Base-by-base conservation (phyloP, 2,329 filamentous ascomycete species). In the Alternaria panax region DNA sequence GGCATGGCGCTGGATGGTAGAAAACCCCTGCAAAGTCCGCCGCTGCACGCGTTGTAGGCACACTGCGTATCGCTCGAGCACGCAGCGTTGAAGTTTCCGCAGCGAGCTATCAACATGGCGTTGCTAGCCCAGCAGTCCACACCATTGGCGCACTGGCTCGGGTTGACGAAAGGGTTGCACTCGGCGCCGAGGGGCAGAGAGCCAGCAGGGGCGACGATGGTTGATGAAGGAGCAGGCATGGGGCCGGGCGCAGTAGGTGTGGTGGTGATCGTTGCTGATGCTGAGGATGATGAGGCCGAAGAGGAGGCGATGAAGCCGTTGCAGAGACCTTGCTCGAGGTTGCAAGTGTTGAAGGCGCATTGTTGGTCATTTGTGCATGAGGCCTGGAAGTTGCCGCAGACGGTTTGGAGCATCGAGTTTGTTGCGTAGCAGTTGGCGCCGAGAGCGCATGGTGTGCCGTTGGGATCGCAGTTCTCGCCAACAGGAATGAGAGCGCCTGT, bases 371-470 rank as follows among this genome's bases (percentile, higher is more conserved):
- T 64, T 1, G 54, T 66, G 58, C 67, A 69, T 9, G 55, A 11
- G 12, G 67, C 56, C n/a, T 70, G 62, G 52, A 67, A 69, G 30
- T 69, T 69, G 24, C 64, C 66, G 58, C 66, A 70, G 4, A 54
- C 24, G 9, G 63, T 22, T 20, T 59, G 53, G 11, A 59, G 57
- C 42, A 46, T 54, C 1, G 56, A 68, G 57, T 69, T 69, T 5
- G 32, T 45, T 7, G 67, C 62, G 27, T 69, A 70, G 52, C 67
- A 70, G 20, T 42, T 5, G 5, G 62, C 52, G 30, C 66, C 66
- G 20, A 60, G 18, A 5, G 67, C 66, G 41, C 67, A 70, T 24
- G 43, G 53, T 6, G 52, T 63, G 5, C 57, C 54, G 12, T 52
- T 54, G 18, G 61, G 64, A 7, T n/a, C 38, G 46, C 66, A 70